Conservation (phyloP, 116 monocot species). For the Zostera marina region DNA sequence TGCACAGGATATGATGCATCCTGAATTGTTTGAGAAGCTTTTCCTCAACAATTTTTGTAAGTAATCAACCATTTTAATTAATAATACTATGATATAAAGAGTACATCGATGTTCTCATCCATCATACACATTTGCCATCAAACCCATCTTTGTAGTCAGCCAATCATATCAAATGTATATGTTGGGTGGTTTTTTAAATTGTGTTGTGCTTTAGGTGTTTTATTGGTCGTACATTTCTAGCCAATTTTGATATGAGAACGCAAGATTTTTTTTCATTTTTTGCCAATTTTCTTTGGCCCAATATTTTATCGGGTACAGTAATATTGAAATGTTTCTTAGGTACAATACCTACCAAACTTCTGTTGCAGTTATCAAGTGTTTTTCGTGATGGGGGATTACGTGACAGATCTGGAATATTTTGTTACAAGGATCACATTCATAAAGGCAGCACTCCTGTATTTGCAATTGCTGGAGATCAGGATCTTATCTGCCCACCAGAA, state of each 20-base stretch:
- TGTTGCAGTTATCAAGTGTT: conserved; percentile 78
- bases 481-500: conserved; percentile 92
- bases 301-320: too few relatives aligned
- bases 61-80: conserved; percentile 7
- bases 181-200: too few relatives aligned
- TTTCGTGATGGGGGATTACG: conserved; percentile 68
- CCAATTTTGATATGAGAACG: too few relatives aligned
- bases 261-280: too few relatives aligned
- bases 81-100: too few relatives aligned
- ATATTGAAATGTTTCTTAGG: conserved; percentile 19
- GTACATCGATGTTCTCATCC: too few relatives aligned
- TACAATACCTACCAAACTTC: conserved; percentile 79
- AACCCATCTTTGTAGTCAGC: neutral
- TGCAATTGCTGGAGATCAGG: conserved; percentile 80
- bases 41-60: conserved; percentile 92
- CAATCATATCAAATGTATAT: neutral
- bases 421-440: conserved; percentile 61
- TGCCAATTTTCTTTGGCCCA: too few relatives aligned
- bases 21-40: conserved; percentile 86
- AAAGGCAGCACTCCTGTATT: conserved; percentile 56
- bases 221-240: too few relatives aligned
- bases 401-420: conserved; percentile 47
- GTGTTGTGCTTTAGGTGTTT: too few relatives aligned
- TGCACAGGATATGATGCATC: conserved; percentile 93
- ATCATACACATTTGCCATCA: too few relatives aligned